These are phyloP conservation scores for Hypoxylon subgilvum DNA, from an alignment of 495 filamentous ascomycete species.

Conservation along the genomic window DNA sequence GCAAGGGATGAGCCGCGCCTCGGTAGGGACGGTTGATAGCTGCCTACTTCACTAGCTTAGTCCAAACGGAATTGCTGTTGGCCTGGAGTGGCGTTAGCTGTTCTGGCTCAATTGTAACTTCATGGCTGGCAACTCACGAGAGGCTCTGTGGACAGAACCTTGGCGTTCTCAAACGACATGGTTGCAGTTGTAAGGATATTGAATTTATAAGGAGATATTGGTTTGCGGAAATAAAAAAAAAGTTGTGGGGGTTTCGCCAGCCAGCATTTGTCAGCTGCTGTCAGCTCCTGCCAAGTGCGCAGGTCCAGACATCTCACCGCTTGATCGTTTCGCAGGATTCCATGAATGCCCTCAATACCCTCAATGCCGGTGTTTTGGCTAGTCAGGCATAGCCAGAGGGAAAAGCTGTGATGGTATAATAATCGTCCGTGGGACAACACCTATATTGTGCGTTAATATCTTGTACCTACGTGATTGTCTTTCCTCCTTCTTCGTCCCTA, in stretches of 20 bases:
- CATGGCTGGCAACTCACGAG: conserved; percentile 40
- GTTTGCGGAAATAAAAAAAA: conserved; percentile 14
- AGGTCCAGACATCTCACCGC: no score
- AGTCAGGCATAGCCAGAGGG: no score
- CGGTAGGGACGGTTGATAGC: conserved; percentile 17
- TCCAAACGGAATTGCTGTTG: conserved; percentile 73
- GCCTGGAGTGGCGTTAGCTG: conserved; percentile 34
- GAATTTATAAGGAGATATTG: neutral
- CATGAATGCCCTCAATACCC: no score
- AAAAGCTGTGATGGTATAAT: no score
- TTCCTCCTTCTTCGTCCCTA: no score
- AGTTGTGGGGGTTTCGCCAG: conserved; percentile 15
- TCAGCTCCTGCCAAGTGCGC: no score
- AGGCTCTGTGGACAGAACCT: conserved; percentile 53
- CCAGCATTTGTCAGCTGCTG: no score
- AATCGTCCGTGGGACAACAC: no score
- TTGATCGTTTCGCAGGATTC: no score
- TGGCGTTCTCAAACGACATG: conserved; percentile 51
- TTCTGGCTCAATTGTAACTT: conserved; percentile 6
- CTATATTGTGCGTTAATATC: no score
- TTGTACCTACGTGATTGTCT: no score
- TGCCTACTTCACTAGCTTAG: conserved; percentile 58
- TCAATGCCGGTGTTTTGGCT: no score
- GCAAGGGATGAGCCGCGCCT: conserved; percentile 1
- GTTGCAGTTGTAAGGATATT: neutral